A percentile compares a stretch with the other conserved stretches of the same genome.
Conservation (phyloP, 805 yeast genomes). For the Candida ulmi region DNA sequence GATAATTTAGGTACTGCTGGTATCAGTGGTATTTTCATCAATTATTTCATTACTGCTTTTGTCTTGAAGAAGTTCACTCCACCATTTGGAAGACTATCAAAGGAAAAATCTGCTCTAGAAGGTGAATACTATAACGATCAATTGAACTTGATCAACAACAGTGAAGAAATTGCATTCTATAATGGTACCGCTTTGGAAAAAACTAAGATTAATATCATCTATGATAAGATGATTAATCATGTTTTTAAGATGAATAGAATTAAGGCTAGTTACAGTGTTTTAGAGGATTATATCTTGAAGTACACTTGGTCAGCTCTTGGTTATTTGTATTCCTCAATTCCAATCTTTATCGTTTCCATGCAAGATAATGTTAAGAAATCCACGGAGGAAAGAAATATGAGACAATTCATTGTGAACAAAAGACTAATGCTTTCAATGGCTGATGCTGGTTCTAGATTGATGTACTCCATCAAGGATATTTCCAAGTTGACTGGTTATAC, state of each 20-base stretch:
- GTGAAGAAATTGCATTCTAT: slow-evolving; percentile 92
- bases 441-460: slow-evolving; percentile 90
- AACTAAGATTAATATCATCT: slow-evolving; percentile 53
- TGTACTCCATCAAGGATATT: slow-evolving; percentile 90
- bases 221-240: slow-evolving; percentile 50
- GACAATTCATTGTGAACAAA: slow-evolving; percentile 85
- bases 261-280: slow-evolving; percentile 61
- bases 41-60: slow-evolving; percentile 76
- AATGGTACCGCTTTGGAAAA: slow-evolving; percentile 83
- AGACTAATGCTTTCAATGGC: slow-evolving; percentile 86
- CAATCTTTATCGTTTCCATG: slow-evolving; percentile 62
- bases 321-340: slow-evolving; percentile 84
- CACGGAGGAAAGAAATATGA: slow-evolving; percentile 58
- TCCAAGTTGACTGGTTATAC: slow-evolving; percentile 90
- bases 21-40: slow-evolving; percentile 71
- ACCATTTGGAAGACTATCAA: slow-evolving; percentile 72
- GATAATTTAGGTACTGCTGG: slow-evolving; percentile 88
- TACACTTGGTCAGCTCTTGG: slow-evolving; percentile 96
- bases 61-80: slow-evolving; percentile 73
- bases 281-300: slow-evolving; percentile 84
- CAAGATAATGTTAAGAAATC: slow-evolving; percentile 18
- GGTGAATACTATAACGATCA: slow-evolving; percentile 88
- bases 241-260: slow-evolving; percentile 48
- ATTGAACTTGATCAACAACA: slow-evolving; percentile 75
- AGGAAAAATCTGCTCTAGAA: slow-evolving; percentile 71